Percentiles rank a stretch among this genome's conserved stretches.
phyloP scores from a whole-genome alignment of 805 yeast species.

The Yarrowia sp. region DNA sequence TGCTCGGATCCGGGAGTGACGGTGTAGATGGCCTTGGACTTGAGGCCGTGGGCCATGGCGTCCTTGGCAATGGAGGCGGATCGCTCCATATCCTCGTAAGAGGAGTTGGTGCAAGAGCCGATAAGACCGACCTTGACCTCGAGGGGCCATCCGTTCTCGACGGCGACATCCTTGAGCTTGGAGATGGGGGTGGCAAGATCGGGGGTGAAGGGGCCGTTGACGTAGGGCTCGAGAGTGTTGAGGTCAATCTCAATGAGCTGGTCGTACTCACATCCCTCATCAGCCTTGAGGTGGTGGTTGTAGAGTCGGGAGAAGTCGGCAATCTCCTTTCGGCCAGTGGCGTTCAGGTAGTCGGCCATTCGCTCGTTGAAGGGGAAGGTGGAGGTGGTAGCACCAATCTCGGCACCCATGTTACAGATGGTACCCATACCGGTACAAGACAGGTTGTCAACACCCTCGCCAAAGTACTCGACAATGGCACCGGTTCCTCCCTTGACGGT shows the following conservation, averaged over 20 bases:
- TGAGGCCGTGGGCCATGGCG: constrained; percentile 87
- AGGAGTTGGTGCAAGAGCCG: constrained; percentile 98
- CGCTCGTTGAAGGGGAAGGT: constrained; percentile 94
- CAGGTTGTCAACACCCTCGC: constrained; percentile 88
- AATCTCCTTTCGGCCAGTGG: constrained; percentile 82
- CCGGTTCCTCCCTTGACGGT: constrained; percentile 99
- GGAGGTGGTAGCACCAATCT: constrained; percentile 97
- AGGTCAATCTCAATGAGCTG: constrained; percentile 88
- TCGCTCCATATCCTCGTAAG: constrained; percentile 97
- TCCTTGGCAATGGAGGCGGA: constrained; percentile 89
- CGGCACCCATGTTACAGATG: constrained; percentile 99
- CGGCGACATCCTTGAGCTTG: constrained; percentile 77
- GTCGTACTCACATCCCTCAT: constrained; percentile 90
- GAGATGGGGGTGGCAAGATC: constrained; percentile 96
- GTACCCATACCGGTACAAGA: constrained; percentile 99
- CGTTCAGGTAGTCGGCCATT: constrained; percentile 79
- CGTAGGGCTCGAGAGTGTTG: constrained; percentile 86
- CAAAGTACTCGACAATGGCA: constrained; percentile 91
- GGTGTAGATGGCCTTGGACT: constrained; percentile 86
- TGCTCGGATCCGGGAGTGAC: constrained; percentile 99
- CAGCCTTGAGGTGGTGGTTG: constrained; percentile 67
- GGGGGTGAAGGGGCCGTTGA: constrained; percentile 98
- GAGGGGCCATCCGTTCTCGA: constrained; percentile 86
- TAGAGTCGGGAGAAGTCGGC: constrained; percentile 76
- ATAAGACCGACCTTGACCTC: constrained; percentile 92